phyloP scores from a whole-genome alignment of 148 eudicot genomes.

The Drosera capensis region DNA sequence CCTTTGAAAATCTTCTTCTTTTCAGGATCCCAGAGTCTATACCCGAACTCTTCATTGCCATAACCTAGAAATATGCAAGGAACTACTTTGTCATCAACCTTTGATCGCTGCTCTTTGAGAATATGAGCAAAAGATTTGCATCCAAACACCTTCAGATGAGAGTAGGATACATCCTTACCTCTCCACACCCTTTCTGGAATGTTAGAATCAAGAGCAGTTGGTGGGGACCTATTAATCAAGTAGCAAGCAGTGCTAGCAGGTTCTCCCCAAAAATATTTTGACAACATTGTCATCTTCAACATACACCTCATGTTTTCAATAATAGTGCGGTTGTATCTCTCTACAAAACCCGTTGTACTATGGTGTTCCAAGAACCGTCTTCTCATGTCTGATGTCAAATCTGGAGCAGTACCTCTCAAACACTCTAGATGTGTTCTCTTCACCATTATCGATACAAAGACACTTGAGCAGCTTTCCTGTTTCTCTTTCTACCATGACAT shows the following conservation, averaged over 20 bases:
- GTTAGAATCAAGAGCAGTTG: conserved; percentile 6
- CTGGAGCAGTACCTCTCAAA: neutral
- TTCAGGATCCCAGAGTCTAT: neutral
- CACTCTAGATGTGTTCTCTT: neutral
- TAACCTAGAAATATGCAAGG: neutral
- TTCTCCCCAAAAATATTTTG: conserved; percentile 6
- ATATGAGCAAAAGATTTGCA: conserved; percentile 7
- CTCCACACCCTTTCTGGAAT: conserved; percentile 6
- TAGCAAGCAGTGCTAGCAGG: conserved; percentile 2
- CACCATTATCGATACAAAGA: neutral
- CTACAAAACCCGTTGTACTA: conserved; percentile 1
- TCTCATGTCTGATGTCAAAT: neutral
- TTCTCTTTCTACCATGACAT: neutral
- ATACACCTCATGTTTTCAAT: conserved; percentile 8
- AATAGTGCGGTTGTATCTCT: conserved; percentile 8
- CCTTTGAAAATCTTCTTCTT: neutral
- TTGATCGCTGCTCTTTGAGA: conserved; percentile 6
- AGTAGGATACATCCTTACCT: neutral
- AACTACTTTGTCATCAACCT: neutral
- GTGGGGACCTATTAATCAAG: conserved; percentile 8
- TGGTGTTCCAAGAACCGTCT: conserved; percentile 1
- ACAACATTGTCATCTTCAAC: conserved; percentile 3
- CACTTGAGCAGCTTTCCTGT: neutral
- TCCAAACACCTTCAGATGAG: conserved; percentile 10
- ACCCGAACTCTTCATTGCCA: conserved; percentile 2